Percentiles rank a stretch among this genome's conserved stretches.
These are phyloP conservation scores for Royoungia palumana DNA, from an alignment of 768 basidiomycete species.

Conservation along the genomic window DNA sequence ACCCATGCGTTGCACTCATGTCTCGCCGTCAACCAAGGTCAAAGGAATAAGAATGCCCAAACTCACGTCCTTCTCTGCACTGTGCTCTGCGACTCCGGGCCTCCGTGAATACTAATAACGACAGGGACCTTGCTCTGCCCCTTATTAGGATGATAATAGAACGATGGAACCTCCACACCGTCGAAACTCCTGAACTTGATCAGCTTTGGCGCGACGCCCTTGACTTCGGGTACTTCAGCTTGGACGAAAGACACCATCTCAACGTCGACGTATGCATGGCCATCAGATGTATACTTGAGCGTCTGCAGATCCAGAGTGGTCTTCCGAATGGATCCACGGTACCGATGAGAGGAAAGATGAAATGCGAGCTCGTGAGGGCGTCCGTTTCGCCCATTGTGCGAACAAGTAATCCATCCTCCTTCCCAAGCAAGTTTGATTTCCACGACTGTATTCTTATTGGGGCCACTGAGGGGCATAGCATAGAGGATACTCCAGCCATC, in stretches of 20 bases:
- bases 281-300: slow-evolving; percentile 19
- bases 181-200: slow-evolving; percentile 42
- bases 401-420: slow-evolving; percentile 30
- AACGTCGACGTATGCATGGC: slow-evolving; percentile 27
- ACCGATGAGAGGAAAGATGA: slow-evolving; percentile 30
- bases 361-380: slow-evolving; percentile 33
- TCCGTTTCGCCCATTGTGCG: slow-evolving; percentile 33
- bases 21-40: slow-evolving; percentile 2
- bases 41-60: neutral
- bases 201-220: slow-evolving; percentile 31
- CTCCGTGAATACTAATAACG: slow-evolving; percentile 40
- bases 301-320: slow-evolving; percentile 31
- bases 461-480: slow-evolving; percentile 30
- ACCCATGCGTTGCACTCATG: slow-evolving; percentile 34
- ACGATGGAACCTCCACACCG: slow-evolving; percentile 37
- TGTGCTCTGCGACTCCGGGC: slow-evolving; percentile 37
- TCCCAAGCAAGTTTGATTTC: slow-evolving; percentile 33
- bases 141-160: slow-evolving; percentile 39
- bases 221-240: slow-evolving; percentile 29
- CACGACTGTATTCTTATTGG: slow-evolving; percentile 27
- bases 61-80: slow-evolving; percentile 33
- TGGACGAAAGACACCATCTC: slow-evolving; percentile 31
- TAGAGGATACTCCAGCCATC: slow-evolving; percentile 36
- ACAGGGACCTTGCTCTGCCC: slow-evolving; percentile 29
- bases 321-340: slow-evolving; percentile 24